Base-by-base conservation (phyloP, 176 grass and related monocot species). In the Rhynchospora pubera region DNA sequence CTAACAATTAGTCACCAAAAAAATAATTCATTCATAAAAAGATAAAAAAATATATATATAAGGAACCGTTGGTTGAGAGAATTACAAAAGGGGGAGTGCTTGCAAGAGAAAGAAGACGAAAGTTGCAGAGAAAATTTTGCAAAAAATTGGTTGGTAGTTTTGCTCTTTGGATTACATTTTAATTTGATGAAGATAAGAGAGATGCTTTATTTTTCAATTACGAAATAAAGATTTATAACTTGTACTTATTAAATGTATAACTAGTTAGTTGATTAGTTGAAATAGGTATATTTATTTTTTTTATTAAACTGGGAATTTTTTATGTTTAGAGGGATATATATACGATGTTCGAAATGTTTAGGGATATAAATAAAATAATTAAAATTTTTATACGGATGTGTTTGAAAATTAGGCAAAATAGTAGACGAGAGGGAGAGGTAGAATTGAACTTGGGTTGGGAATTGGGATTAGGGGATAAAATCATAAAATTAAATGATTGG, bases 401-500 rank as follows among this genome's bases (percentile, higher is more conserved):
- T 51, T 50, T 73, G 69, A 73, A 73, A 73, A 24, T 73, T 48
- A 1, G 4, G 4, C 4, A 23, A 23, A 72, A 39, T 39, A 71
- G 22, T 21, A 19, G 9, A 14, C 34, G 30, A 7, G 30, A n/a
- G n/a, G n/a, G n/a, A n/a, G n/a, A 73, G 45, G 18, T 7, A 22
- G 18, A 72, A 11, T 73, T 50, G 44, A 73, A 23, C 50, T 48
- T 48, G 44, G 28, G 9, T 44, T 9, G 39, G 67, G 34, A 39
- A 39, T 9, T 47, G 67, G 43, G 42, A 46, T 9, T 6, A 11
- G 5, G 3, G 30, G 3, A 39, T 39, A 39, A 39, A n/a, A n/a
- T n/a, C n/a, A n/a, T n/a, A n/a, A n/a, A 9, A 66, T 66, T 21
- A 70, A 73, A 73, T 73, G 23, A 73, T 73, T 73, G 19, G 44